phyloP scores from a whole-genome alignment of 2,329 filamentous ascomycete species.

The Talaromyces funiculosus region DNA sequence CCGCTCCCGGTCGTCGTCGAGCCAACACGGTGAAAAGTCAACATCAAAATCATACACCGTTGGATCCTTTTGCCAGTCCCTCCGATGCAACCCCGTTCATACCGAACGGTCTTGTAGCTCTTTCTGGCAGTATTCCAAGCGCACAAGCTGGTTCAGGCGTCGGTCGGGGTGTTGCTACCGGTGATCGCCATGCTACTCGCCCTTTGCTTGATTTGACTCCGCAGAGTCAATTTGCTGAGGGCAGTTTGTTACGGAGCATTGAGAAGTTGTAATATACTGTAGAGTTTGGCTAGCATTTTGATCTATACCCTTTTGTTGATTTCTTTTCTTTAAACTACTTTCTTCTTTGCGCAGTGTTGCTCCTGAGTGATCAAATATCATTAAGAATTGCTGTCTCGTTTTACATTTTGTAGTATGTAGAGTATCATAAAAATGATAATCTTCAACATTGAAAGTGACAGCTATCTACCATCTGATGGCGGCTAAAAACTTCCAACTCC shows the following conservation, averaged over 20 bases:
- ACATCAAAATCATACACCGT: conserved; percentile 14
- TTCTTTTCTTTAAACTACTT: background rate
- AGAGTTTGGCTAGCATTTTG: background rate
- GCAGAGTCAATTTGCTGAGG: conserved; percentile 40
- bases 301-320: background rate
- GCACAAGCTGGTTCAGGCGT: conserved; percentile 16
- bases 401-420: no score
- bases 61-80: conserved; percentile 15
- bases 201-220: conserved; percentile 41
- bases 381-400: no score
- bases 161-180: conserved; percentile 38
- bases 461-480: no score
- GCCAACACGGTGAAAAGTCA: conserved; percentile 33
- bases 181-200: conserved; percentile 32
- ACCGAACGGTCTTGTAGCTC: conserved; percentile 35
- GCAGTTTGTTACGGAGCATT: conserved; percentile 39
- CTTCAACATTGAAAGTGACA: no score
- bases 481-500: no score
- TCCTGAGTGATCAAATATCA: no score
- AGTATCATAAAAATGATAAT: no score
- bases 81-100: conserved; percentile 24
- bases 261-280: conserved; percentile 18
- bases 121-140: conserved; percentile 16
- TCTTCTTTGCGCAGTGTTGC: no score
- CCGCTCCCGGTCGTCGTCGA: conserved; percentile 21